Percentiles rank a stretch among this genome's conserved stretches.
Conservation (phyloP, 2,329 filamentous ascomycete genomes). For the Podosphaera aphanis region DNA sequence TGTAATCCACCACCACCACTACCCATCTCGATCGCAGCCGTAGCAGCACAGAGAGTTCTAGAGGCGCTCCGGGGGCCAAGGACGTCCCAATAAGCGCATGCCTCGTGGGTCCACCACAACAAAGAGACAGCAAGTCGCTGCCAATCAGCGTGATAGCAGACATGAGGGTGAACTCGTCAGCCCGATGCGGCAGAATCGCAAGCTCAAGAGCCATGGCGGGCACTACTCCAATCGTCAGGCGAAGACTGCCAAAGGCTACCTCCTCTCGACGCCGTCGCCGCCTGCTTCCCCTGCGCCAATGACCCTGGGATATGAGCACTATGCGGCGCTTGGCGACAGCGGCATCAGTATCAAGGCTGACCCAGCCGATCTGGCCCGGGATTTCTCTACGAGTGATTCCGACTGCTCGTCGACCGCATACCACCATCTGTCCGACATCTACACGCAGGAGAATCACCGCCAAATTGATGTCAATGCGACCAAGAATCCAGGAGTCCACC, state of each 20-base stretch:
- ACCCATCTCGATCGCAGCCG: no score
- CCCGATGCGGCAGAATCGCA: constrained; percentile 38
- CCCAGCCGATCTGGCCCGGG: constrained; percentile 14
- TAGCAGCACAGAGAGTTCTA: constrained; percentile 3
- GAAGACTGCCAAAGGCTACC: constrained; percentile 20
- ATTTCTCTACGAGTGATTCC: constrained; percentile 21
- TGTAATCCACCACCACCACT: neutral
- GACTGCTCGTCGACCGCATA: constrained; percentile 30
- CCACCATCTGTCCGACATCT: constrained; percentile 18
- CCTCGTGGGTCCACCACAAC: constrained; percentile 14
- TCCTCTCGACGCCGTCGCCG: constrained; percentile 20
- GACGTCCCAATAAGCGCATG: constrained; percentile 16
- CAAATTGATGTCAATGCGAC: constrained; percentile 48
- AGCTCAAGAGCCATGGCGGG: constrained; percentile 24
- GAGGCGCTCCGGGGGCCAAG: constrained; percentile 13
- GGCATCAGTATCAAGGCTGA: constrained; percentile 13
- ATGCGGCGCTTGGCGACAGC: constrained; percentile 8
- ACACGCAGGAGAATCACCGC: constrained; percentile 28
- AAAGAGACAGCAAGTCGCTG: constrained; percentile 20
- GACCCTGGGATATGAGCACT: constrained; percentile 16
- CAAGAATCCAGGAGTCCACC: constrained; percentile 44
- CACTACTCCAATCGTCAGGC: constrained; percentile 22
- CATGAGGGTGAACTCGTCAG: constrained; percentile 77
- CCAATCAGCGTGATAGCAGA: constrained; percentile 45
- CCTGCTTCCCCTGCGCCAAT: constrained; percentile 17